Conservation (phyloP, 2,329 filamentous ascomycete genomes). For the Metarhizium humberi region DNA sequence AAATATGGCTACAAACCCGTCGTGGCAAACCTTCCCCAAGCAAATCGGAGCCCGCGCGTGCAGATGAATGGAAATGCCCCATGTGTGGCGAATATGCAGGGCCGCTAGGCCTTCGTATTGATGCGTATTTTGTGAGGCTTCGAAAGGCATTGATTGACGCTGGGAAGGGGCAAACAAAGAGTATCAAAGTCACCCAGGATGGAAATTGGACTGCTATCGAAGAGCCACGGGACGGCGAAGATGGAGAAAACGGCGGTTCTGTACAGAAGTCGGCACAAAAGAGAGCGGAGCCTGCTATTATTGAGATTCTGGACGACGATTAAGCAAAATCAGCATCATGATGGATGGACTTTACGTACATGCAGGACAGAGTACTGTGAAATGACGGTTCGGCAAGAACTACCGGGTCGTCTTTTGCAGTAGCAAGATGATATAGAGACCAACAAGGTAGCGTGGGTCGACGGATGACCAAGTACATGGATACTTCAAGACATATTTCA, state of each 20-base stretch:
- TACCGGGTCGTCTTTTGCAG: not conserved
- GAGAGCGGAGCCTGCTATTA: slow-evolving; percentile 8
- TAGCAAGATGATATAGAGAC: not conserved
- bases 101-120: slow-evolving; percentile 60
- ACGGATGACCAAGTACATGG: not conserved
- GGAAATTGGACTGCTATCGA: slow-evolving; percentile 24
- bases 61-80: slow-evolving; percentile 79
- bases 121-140: slow-evolving; percentile 63
- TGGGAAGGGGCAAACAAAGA: slow-evolving; percentile 16
- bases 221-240: slow-evolving; percentile 20
- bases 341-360: no score
- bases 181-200: slow-evolving; percentile 18
- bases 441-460: not conserved
- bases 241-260: not conserved
- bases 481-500: not conserved
- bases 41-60: slow-evolving; percentile 38
- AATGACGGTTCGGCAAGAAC: not conserved
- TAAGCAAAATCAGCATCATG: not conserved
- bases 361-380: no score
- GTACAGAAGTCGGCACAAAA: not conserved
- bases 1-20: slow-evolving; percentile 67
- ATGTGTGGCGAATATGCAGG: slow-evolving; percentile 71
- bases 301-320: slow-evolving; percentile 21
- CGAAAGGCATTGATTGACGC: slow-evolving; percentile 36
- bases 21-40: slow-evolving; percentile 29